Conservation (phyloP, 495 filamentous ascomycete species). For the Hypoxylon fuscum region DNA sequence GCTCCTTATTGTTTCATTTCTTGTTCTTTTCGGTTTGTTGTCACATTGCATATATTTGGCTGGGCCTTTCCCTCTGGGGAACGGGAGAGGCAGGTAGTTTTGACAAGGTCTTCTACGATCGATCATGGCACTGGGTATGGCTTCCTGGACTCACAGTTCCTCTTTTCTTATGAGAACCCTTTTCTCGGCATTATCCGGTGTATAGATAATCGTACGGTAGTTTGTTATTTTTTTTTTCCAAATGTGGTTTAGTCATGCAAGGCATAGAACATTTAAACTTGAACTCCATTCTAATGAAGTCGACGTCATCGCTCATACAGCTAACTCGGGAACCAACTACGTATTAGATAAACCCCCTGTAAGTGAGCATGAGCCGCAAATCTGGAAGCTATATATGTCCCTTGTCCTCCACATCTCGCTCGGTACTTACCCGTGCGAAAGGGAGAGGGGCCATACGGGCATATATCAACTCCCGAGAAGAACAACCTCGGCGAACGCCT, state of each 20-base stretch:
- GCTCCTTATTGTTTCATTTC: background rate
- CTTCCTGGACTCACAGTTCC: constrained; percentile 8
- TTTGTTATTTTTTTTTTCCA: too few species aligned
- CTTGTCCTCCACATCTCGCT: constrained; percentile 15
- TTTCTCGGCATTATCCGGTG: background rate
- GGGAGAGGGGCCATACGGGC: constrained; percentile 21
- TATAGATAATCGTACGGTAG: too few species aligned
- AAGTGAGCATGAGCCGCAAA: constrained; percentile 19
- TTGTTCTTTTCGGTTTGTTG: constrained; percentile 1
- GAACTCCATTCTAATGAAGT: background rate
- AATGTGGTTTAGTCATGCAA: too few species aligned
- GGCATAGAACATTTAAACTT: background rate
- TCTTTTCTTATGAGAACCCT: background rate
- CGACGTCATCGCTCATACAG: background rate
- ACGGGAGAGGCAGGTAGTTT: background rate
- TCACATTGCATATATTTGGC: constrained; percentile 25
- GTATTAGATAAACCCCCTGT: background rate
- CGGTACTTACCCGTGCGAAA: constrained; percentile 20
- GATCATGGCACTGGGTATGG: constrained; percentile 19
- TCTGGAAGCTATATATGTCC: background rate
- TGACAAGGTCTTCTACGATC: background rate
- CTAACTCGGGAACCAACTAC: background rate
- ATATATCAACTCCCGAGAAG: constrained; percentile 42
- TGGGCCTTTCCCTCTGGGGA: too few species aligned
- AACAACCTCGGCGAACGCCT: constrained; percentile 29